Conservation (phyloP, 345 rosid genomes). For the Capsella bursapastoris region DNA sequence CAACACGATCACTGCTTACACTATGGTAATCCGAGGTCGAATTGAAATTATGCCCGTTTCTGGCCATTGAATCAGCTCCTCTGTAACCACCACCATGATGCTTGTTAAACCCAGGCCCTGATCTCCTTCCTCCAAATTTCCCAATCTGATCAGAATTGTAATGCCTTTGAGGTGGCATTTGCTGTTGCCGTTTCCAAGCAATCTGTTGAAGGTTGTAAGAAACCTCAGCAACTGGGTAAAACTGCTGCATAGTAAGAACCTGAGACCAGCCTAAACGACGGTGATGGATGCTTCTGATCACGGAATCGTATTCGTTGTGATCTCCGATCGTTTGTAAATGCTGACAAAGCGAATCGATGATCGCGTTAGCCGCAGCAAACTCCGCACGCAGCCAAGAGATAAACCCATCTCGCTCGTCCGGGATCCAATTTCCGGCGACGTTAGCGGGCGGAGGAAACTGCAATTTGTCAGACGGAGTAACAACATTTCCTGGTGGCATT, state of each 20-base stretch:
- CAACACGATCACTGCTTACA: conserved; percentile 40
- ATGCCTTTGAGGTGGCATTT: conserved; percentile 46
- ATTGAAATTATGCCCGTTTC: conserved; percentile 51
- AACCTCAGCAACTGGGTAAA: conserved; percentile 65
- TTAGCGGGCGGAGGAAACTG: conserved; percentile 52
- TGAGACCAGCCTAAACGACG: conserved; percentile 82
- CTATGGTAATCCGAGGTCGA: conserved; percentile 43
- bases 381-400: conserved; percentile 88
- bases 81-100: conserved; percentile 47
- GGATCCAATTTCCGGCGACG: conserved; percentile 57
- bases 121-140: conserved; percentile 65
- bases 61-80: conserved; percentile 42
- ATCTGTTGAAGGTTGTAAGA: conserved; percentile 66
- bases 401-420: conserved; percentile 78
- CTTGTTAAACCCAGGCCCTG: conserved; percentile 51
- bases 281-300: conserved; percentile 61
- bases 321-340: conserved; percentile 71
- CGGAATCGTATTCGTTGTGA: conserved; percentile 71
- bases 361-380: conserved; percentile 94
- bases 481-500: conserved; percentile 81
- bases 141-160: conserved; percentile 54
- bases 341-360: conserved; percentile 74
- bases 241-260: conserved; percentile 86
- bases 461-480: conserved; percentile 60
- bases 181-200: conserved; percentile 64